Evolutionary conservation across 139 green algal species (phyloP).

Genomic region (Coelastrella sp.): DNA sequence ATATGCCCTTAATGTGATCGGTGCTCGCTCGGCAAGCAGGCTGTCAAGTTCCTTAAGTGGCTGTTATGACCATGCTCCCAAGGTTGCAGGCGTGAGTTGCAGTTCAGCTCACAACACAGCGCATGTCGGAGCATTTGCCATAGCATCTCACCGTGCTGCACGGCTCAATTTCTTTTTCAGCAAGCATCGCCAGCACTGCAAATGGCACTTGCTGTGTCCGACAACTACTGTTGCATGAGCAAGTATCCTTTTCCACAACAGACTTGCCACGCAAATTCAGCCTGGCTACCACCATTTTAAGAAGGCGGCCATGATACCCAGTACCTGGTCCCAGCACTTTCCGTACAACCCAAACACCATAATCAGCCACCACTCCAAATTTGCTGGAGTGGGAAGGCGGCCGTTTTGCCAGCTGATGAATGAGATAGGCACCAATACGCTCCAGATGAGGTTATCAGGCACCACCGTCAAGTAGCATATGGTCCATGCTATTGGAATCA

Average conservation of each 20-base stretch:
- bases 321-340: conserved; percentile 53
- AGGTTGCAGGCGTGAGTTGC: no score
- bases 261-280: background rate
- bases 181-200: background rate
- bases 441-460: conserved; percentile 69
- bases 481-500: conserved; percentile 52
- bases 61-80: no score
- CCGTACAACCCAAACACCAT: conserved; percentile 63
- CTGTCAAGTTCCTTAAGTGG: no score
- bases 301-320: background rate
- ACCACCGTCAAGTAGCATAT: conserved; percentile 60
- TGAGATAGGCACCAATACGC: conserved; percentile 56
- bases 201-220: no score
- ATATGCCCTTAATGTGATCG: no score
- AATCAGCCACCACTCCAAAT: conserved; percentile 71
- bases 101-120: no score
- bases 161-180: background rate
- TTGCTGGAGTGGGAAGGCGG: conserved; percentile 42
- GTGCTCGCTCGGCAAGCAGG: no score
- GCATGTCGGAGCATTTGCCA: no score
- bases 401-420: conserved; percentile 63
- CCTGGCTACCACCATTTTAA: conserved; percentile 37
- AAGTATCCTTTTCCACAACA: background rate
- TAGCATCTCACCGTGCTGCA: background rate
- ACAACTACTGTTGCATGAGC: background rate